Percentiles rank a stretch among this genome's conserved stretches.
Evolutionary conservation across 1,284 basidiomycete species (phyloP).

Genomic region (Austroboletus novae-zelandiae): DNA sequence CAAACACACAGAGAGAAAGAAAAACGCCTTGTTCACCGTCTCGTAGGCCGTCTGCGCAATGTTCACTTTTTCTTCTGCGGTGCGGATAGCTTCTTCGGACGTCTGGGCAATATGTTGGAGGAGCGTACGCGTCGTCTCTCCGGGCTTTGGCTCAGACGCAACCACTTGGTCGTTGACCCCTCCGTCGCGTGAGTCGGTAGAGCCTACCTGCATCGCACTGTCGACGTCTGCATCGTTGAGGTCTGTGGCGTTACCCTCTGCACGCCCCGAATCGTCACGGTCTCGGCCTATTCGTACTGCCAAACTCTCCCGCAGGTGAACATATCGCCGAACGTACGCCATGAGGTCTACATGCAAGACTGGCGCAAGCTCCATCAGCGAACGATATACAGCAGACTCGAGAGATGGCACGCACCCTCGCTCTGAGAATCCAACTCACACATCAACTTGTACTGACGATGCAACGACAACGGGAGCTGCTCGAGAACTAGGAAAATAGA

Average conservation of each 20-base stretch:
- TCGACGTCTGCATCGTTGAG: not conserved
- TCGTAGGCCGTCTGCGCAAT: conserved; percentile 67
- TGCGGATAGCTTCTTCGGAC: conserved; percentile 57
- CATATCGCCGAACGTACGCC: conserved; percentile 44
- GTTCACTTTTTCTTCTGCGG: conserved; percentile 72
- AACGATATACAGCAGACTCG: not conserved
- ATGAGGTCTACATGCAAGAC: conserved; percentile 41
- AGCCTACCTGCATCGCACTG: conserved; percentile 4
- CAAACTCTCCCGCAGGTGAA: conserved; percentile 35
- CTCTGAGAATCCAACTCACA: conserved; percentile 81
- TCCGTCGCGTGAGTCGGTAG: not conserved
- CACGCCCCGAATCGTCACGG: not conserved
- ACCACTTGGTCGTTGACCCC: not conserved
- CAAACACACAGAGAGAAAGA: not conserved
- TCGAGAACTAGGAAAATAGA: conserved; percentile 63
- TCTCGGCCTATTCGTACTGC: not conserved
- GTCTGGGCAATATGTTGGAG: conserved; percentile 57
- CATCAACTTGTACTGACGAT: conserved; percentile 76
- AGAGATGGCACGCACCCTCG: conserved; percentile 45
- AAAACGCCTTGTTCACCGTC: conserved; percentile 44
- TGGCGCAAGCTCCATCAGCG: conserved; percentile 17
- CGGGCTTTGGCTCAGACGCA: conserved; percentile 1
- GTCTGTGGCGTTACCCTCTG: not conserved
- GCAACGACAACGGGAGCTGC: conserved; percentile 81
- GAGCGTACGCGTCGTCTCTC: conserved; percentile 45